Evolutionary conservation across 2,329 filamentous ascomycete genomes (phyloP), one percentile per base, ranked within the genome.

Genomic region (Diaporthe citrichinensis): DNA sequence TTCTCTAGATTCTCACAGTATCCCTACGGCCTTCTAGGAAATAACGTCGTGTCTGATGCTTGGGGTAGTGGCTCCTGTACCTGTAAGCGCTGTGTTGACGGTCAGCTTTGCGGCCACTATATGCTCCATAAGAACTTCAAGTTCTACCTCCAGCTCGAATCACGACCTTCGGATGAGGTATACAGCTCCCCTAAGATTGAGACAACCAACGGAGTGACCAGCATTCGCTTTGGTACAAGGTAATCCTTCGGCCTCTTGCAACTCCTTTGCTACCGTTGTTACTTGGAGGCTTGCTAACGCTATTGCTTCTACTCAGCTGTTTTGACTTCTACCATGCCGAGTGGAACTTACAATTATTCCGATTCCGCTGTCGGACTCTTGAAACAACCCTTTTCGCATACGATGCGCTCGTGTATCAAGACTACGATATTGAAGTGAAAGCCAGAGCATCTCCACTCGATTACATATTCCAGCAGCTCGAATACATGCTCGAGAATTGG

Each of bases 311-410:
- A 20, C 25, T 55, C 20, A 55, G 53, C 53, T 14, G 25, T 55
- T 14, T 55, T 55, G 25, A 55, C 10, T 55, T 55, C 25, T 55
- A 55, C 53, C 53, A 55, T 55, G 53, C 53, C 53, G 25, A 55
- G 25, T 55, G 53, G 53, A 55, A 55, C 25, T 55, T 55, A 10
- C 53, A 55, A 55, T 55, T 55, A 20, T 55, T 55, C 53, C n/a
- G 53, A 55, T 55, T 55, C 53, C 53, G 53, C 53, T 55, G 53
- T 55, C 53, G 53, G 53, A 55, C 53, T 31, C 53, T 55, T 31
- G 53, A 55, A 55, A 55, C 53, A 31, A 55, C 53, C 14, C 53
- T 55, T 31, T 55, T 55, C 25, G 53, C 53, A 55, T 55, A 55
- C 53, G 53, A 55, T 55, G 53, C 53, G 25, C 25, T 55, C 14